Evolutionary conservation across 805 yeast genomes (phyloP).

Genomic region (Scheffersomyces lignosus): DNA sequence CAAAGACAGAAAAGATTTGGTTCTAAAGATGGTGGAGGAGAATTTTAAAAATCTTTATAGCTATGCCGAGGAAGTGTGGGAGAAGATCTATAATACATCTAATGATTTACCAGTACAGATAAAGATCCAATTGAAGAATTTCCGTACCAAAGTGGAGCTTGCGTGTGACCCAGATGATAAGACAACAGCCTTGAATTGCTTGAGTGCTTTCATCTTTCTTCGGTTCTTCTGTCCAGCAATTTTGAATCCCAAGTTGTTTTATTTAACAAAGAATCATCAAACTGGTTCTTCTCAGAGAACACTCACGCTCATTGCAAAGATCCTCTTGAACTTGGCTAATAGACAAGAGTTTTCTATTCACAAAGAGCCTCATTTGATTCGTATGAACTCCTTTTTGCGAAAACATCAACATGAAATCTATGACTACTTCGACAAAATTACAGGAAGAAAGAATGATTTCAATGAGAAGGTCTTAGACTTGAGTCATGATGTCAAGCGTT

Average conservation of each 20-base stretch:
- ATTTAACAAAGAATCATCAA: slow-evolving; percentile 68
- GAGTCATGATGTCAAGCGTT: slow-evolving; percentile 56
- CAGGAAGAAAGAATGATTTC: slow-evolving; percentile 68
- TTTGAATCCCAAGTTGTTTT: slow-evolving; percentile 83
- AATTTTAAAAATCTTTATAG: slow-evolving; percentile 51
- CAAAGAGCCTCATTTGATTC: slow-evolving; percentile 78
- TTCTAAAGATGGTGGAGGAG: slow-evolving; percentile 38
- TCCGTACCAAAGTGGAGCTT: slow-evolving; percentile 64
- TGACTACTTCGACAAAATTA: slow-evolving; percentile 71
- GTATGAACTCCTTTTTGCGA: slow-evolving; percentile 67
- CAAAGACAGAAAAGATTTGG: slow-evolving; percentile 30
- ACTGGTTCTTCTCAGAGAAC: slow-evolving; percentile 73
- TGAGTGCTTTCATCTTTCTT: slow-evolving; percentile 81
- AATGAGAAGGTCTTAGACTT: slow-evolving; percentile 56
- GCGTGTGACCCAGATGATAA: slow-evolving; percentile 57
- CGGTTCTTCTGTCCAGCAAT: slow-evolving; percentile 82
- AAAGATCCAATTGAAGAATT: slow-evolving; percentile 59
- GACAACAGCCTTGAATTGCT: slow-evolving; percentile 61
- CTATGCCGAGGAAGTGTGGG: slow-evolving; percentile 65
- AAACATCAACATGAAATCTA: slow-evolving; percentile 56
- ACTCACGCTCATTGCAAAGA: slow-evolving; percentile 77
- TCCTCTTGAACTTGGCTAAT: slow-evolving; percentile 76
- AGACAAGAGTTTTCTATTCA: slow-evolving; percentile 68
- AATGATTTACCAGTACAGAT: slow-evolving; percentile 74
- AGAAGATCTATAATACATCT: slow-evolving; percentile 59